These are phyloP conservation scores for Bruguiera hainesii DNA, from an alignment of 441 rosid genomes.

Conservation along the genomic window DNA sequence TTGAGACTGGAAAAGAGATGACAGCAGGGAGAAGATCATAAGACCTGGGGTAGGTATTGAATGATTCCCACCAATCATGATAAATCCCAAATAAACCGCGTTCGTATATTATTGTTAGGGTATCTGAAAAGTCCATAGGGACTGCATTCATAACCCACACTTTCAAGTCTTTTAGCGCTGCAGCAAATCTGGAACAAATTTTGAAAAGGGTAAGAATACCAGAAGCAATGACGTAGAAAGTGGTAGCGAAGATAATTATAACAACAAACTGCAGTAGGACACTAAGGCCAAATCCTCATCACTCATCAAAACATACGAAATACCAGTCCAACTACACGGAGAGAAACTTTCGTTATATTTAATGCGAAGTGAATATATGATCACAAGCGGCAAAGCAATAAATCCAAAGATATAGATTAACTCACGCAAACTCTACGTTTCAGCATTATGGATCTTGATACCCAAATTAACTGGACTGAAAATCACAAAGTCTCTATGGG, in stretches of 20 bases:
- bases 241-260: too few species aligned
- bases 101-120: constrained; percentile 78
- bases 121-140: constrained; percentile 67
- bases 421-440: too few species aligned
- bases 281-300: neutral
- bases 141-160: constrained; percentile 89
- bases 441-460: too few species aligned
- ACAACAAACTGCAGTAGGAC: neutral
- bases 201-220: neutral
- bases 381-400: neutral
- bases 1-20: constrained; percentile 70
- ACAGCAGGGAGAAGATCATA: constrained; percentile 80
- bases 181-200: constrained; percentile 52
- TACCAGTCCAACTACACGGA: neutral
- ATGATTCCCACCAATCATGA: constrained; percentile 87
- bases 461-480: too few species aligned
- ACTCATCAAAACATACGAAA: neutral
- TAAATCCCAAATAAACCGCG: constrained; percentile 79
- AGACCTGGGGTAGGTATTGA: constrained; percentile 79
- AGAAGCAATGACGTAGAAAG: too few species aligned
- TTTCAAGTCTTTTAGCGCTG: constrained; percentile 60
- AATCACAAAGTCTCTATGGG: neutral
- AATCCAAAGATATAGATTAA: too few species aligned
- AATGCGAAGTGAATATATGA: neutral
- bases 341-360: neutral